phyloP scores from a whole-genome alignment of 352 stramenopile species.

The Pythium monospermum region DNA sequence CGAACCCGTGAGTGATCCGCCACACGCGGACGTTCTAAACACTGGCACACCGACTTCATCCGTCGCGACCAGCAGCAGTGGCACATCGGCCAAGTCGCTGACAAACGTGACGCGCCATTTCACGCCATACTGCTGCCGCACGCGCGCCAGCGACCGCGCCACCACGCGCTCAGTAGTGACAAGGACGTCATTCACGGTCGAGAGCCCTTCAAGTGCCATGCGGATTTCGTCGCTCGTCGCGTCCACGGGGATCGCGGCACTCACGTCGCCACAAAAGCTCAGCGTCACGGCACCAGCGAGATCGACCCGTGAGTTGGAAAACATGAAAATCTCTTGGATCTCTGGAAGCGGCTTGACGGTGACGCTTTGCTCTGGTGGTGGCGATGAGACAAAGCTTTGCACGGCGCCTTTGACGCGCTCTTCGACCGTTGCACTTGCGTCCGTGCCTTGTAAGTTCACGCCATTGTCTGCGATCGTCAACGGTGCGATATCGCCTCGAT shows the following conservation, averaged over 20 bases:
- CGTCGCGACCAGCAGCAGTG: conserved; percentile 43
- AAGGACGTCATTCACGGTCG: conserved; percentile 42
- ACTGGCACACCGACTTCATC: conserved; percentile 32
- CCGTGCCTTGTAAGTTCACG: conserved; percentile 9
- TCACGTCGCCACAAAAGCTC: conserved; percentile 62
- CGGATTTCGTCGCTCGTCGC: conserved; percentile 41
- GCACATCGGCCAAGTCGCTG: conserved; percentile 23
- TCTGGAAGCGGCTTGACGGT: conserved; percentile 29
- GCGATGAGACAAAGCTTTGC: conserved; percentile 13
- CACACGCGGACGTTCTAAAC: conserved; percentile 42
- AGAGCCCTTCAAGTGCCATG: conserved; percentile 56
- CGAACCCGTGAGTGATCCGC: conserved; percentile 49
- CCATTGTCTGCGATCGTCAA: conserved; percentile 22
- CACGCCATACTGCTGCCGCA: conserved; percentile 48
- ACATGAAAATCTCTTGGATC: conserved; percentile 74
- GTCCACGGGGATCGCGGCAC: conserved; percentile 34
- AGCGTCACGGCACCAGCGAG: conserved; percentile 48
- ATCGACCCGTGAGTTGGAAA: conserved; percentile 50
- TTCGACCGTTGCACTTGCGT: conserved; percentile 27
- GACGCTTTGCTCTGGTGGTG: conserved; percentile 21
- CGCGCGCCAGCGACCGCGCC: conserved; percentile 18
- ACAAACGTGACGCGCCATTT: conserved; percentile 69
- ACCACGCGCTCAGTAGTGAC: conserved; percentile 34
- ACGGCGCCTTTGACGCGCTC: conserved; percentile 43
- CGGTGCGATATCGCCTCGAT: conserved; percentile 45